phyloP scores from a whole-genome alignment of 1,284 basidiomycete species.

The Puccinia coronata region DNA sequence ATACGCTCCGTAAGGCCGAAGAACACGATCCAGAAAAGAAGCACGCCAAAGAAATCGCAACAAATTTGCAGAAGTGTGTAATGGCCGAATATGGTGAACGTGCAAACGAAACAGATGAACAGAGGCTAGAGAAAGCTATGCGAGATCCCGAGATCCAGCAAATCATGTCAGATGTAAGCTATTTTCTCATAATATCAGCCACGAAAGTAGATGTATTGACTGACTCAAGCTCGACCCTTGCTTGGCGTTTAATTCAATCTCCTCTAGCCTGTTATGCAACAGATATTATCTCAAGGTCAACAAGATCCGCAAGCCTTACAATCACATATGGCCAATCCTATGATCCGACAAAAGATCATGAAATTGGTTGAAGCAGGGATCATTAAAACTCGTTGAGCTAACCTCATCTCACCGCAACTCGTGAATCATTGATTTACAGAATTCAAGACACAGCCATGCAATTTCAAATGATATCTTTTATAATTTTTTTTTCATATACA shows the following conservation, averaged over 20 bases:
- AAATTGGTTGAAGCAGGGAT: constrained; percentile 93
- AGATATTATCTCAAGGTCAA: constrained; percentile 91
- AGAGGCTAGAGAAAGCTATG: constrained; percentile 92
- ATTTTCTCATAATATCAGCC: background rate
- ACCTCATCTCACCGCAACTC: no score
- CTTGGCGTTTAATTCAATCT: background rate
- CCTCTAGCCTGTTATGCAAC: constrained; percentile 42
- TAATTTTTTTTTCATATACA: no score
- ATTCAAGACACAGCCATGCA: background rate
- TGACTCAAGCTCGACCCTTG: background rate
- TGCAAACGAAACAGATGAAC: constrained; percentile 84
- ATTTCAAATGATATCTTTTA: background rate
- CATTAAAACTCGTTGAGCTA: constrained; percentile 63
- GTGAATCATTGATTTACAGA: background rate
- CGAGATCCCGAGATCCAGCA: constrained; percentile 89
- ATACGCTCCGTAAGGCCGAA: constrained; percentile 73
- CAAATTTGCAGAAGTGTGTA: constrained; percentile 65
- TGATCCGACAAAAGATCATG: constrained; percentile 78
- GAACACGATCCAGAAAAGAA: constrained; percentile 75
- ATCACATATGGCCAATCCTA: constrained; percentile 96
- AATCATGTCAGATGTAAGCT: constrained; percentile 62
- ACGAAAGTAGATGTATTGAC: background rate
- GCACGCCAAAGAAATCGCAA: constrained; percentile 76
- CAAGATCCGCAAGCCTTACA: constrained; percentile 82
- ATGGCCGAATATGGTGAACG: constrained; percentile 77